Conservation (phyloP, 345 rosid species). For the Geranium rotundifolium region DNA sequence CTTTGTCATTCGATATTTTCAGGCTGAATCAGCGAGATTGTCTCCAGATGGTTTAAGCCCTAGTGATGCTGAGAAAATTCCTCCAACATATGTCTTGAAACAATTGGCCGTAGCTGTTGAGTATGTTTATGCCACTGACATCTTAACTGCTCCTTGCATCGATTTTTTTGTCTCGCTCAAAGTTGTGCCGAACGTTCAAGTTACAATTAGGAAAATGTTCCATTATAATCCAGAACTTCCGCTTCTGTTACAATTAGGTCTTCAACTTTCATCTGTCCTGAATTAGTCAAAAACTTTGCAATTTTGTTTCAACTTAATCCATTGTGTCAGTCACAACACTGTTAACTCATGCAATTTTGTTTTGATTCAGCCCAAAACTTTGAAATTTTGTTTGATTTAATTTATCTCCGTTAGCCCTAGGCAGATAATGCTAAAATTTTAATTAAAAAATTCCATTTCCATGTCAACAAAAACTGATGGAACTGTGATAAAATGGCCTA, state of each 20-base stretch:
- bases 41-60: slow-evolving; percentile 45
- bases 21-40: slow-evolving; percentile 47
- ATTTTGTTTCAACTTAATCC: too few species aligned
- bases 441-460: too few species aligned
- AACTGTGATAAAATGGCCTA: too few species aligned
- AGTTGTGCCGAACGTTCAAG: background rate
- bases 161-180: background rate
- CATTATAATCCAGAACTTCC: too few species aligned
- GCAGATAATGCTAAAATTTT: background rate
- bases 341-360: background rate
- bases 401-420: background rate
- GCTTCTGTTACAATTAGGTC: too few species aligned
- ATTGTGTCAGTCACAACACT: background rate
- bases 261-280: too few species aligned
- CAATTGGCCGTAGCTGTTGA: slow-evolving; percentile 69
- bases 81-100: slow-evolving; percentile 57
- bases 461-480: too few species aligned
- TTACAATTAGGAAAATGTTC: too few species aligned
- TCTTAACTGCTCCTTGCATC: slow-evolving; percentile 1
- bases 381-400: too few species aligned
- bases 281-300: too few species aligned
- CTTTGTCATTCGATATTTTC: slow-evolving; percentile 10
- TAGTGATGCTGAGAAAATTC: slow-evolving; percentile 47
- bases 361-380: background rate
- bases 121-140: slow-evolving; percentile 38